phyloP scores from a whole-genome alignment of 345 rosid species.

The Moricandia arvensis region DNA sequence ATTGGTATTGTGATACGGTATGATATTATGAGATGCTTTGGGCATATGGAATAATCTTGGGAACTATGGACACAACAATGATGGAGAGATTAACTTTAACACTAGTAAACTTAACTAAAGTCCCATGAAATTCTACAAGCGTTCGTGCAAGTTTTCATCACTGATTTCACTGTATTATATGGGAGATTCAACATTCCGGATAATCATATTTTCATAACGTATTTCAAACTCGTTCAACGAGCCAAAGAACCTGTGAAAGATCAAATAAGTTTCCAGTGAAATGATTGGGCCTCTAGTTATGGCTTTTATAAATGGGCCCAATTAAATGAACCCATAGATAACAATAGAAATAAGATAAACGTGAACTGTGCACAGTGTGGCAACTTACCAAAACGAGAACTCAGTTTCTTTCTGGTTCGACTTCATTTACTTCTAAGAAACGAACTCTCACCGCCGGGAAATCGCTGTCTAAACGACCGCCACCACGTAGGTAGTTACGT shows the following conservation, averaged over 20 bases:
- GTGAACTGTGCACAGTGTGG: background rate
- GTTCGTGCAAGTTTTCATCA: constrained; percentile 20
- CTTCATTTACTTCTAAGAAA: constrained; percentile 25
- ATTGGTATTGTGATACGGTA: background rate
- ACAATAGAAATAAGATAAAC: background rate
- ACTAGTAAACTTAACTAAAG: constrained; percentile 18
- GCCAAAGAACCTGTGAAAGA: constrained; percentile 41
- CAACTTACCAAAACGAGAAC: constrained; percentile 7
- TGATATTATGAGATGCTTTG: background rate
- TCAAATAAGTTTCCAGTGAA: background rate
- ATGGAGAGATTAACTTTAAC: no score
- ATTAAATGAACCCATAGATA: background rate
- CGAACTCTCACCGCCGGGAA: constrained; percentile 32
- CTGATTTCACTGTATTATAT: no score
- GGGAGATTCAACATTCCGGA: no score
- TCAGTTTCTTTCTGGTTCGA: constrained; percentile 30
- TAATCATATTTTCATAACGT: constrained; percentile 50
- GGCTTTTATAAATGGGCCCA: constrained; percentile 18
- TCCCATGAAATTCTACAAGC: constrained; percentile 76
- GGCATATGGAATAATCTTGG: no score
- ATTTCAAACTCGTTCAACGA: constrained; percentile 42
- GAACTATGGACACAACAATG: no score
- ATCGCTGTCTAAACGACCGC: constrained; percentile 1
- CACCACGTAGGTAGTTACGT: constrained; percentile 11
- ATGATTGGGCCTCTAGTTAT: background rate